Evolutionary conservation across 805 yeast genomes (phyloP), one percentile per base, ranked within the genome.

Genomic region (Tetrapisispora pingtungensis): DNA sequence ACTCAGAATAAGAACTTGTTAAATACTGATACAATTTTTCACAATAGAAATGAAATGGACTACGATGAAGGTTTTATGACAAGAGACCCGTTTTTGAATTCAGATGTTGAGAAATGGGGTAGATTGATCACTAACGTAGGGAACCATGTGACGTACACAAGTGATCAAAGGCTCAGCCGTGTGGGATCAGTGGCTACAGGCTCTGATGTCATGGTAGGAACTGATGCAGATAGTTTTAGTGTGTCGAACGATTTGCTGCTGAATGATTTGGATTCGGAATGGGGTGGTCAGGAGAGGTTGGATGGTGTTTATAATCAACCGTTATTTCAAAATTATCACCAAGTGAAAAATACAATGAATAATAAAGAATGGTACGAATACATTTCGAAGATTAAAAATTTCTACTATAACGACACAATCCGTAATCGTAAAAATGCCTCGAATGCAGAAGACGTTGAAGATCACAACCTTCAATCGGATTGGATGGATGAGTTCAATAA

Each of bases 261-360:
- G 59, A 57, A 17, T 3, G 73, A 72, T 44, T 59, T 78, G 42
- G 68, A 72, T 36, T 72, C 73, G 1, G 65, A 71, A 18, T 84
- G 93, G 93, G 80, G 80, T 31, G 94, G 94, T 33, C 85, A 74
- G 45, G 74, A 74, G 45, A 62, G 88, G 47, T 66, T 84, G 48
- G 72, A 73, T 44, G 67, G 65, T 38, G 75, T 79, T 26, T 72
- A 80, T 49, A 56, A 56, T 33, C 54, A 58, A 13, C 63, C 62
- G 2, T 46, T 55, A 13, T 46, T 51, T 8, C 31, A 27, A 14
- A 59, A 52, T 3, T 51, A 56, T 31, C 50, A 48, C 35, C 51
- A 58, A 24, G 60, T 62, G 40, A 61, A 58, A 36, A 55, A 49
- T 17, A 49, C 51, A 33, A 52, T 57, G 32, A 65, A 62, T 40